These are phyloP conservation scores for Fulvia fulva DNA, from an alignment of 2,329 filamentous ascomycete genomes.

Conservation along the genomic window DNA sequence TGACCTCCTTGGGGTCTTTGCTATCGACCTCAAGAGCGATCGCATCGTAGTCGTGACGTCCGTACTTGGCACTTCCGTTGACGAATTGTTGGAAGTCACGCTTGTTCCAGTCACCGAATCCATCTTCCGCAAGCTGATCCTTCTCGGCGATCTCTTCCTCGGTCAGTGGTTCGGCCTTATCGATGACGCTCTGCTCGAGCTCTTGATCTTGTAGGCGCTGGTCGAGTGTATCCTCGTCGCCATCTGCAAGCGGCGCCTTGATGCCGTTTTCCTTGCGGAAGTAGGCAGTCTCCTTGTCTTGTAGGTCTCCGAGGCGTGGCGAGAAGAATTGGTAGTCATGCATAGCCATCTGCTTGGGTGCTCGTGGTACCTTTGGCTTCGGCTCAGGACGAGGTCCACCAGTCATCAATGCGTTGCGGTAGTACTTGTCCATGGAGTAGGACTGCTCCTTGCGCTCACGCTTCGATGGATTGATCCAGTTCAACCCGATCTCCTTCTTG, in stretches of 20 bases:
- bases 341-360: conserved; percentile 84
- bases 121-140: conserved; percentile 71
- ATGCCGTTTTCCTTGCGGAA: conserved; percentile 96
- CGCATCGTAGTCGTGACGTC: conserved; percentile 75
- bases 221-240: conserved; percentile 78
- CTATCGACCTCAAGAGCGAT: conserved; percentile 89
- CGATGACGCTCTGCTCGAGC: conserved; percentile 85
- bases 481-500: conserved; percentile 80
- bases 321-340: conserved; percentile 99
- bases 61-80: conserved; percentile 90
- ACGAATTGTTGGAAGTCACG: conserved; percentile 98
- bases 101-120: conserved; percentile 93
- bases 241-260: conserved; percentile 85
- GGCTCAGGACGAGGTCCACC: conserved; percentile 73
- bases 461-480: conserved; percentile 97
- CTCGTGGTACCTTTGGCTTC: conserved; percentile 92
- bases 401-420: conserved; percentile 83
- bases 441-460: conserved; percentile 97
- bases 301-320: conserved; percentile 73
- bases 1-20: conserved; percentile 81
- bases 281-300: conserved; percentile 92
- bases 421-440: conserved; percentile 99
- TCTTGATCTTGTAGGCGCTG: conserved; percentile 85
- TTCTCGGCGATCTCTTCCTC: conserved; percentile 90
- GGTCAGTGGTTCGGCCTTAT: conserved; percentile 80